Evolutionary conservation across 2,329 filamentous ascomycete species (phyloP).

Genomic region (Colletotrichum sp.): DNA sequence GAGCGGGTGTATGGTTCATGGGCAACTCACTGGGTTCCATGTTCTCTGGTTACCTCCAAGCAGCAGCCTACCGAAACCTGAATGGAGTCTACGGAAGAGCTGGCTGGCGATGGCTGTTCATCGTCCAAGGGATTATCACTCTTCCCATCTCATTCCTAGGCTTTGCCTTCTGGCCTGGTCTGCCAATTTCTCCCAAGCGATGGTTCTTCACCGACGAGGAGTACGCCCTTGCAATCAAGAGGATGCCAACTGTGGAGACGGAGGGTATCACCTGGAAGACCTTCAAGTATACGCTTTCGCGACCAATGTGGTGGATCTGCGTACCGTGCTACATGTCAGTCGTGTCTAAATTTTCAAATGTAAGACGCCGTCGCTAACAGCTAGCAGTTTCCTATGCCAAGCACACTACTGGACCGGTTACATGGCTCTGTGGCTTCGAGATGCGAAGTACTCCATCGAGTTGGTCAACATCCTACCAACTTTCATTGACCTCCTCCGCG

Average conservation of each 20-base stretch:
- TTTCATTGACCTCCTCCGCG: constrained; percentile 29
- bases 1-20: constrained; percentile 52
- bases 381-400: constrained; percentile 23
- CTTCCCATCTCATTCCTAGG: constrained; percentile 25
- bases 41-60: constrained; percentile 62
- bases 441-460: constrained; percentile 16
- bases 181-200: constrained; percentile 31
- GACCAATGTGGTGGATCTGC: constrained; percentile 27
- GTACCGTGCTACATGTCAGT: constrained; percentile 24
- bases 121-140: constrained; percentile 39
- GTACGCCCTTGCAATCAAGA: constrained; percentile 27
- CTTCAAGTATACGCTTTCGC: constrained; percentile 25
- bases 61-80: constrained; percentile 57
- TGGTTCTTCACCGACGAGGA: constrained; percentile 33
- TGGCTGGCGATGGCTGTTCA: constrained; percentile 45
- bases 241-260: constrained; percentile 27
- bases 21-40: constrained; percentile 58
- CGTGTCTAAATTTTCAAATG: fast-evolving
- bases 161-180: constrained; percentile 39
- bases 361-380: background rate
- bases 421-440: constrained; percentile 24
- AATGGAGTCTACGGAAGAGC: constrained; percentile 49
- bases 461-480: constrained; percentile 24
- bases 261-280: constrained; percentile 27
- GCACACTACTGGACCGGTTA: constrained; percentile 27